Percentiles rank a stretch among this genome's conserved stretches.
These are phyloP conservation scores for Acanthamoeba sp. DNA, from an alignment of 208 protist genomes.

Conservation along the genomic window DNA sequence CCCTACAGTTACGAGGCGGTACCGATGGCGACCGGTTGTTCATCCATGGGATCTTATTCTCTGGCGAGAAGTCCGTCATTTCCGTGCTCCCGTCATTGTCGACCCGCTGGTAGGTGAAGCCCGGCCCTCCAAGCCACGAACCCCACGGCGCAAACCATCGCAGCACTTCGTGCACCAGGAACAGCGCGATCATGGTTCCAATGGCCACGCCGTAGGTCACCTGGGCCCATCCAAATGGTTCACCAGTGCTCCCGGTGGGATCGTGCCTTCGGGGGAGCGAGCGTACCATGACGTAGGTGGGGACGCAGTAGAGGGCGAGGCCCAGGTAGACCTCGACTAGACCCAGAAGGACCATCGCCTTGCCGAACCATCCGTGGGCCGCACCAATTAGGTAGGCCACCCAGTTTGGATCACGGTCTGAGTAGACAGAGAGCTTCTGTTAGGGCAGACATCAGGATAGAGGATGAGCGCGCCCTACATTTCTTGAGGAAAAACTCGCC, in stretches of 20 bases:
- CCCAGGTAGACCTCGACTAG: constrained; percentile 55
- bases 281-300: constrained; percentile 51
- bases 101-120: constrained; percentile 49
- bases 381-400: neutral
- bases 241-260: neutral
- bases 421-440: too few species aligned
- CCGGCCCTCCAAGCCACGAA: constrained; percentile 24
- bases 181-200: constrained; percentile 45
- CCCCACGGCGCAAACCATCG: constrained; percentile 58
- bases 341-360: neutral
- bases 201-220: constrained; percentile 53
- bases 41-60: constrained; percentile 70
- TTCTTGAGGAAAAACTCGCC: constrained; percentile 65
- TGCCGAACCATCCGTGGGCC: constrained; percentile 1
- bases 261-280: neutral
- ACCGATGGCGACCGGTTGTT: neutral
- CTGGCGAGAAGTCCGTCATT: constrained; percentile 30
- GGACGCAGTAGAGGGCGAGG: constrained; percentile 64
- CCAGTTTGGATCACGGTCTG: constrained; percentile 41
- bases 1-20: too few species aligned
- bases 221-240: neutral
- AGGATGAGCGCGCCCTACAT: neutral
- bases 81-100: constrained; percentile 9
- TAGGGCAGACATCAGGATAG: too few species aligned
- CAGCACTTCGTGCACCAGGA: constrained; percentile 26